Base-by-base conservation (phyloP, 139 green algal species). In the Chlorella vulgaris region DNA sequence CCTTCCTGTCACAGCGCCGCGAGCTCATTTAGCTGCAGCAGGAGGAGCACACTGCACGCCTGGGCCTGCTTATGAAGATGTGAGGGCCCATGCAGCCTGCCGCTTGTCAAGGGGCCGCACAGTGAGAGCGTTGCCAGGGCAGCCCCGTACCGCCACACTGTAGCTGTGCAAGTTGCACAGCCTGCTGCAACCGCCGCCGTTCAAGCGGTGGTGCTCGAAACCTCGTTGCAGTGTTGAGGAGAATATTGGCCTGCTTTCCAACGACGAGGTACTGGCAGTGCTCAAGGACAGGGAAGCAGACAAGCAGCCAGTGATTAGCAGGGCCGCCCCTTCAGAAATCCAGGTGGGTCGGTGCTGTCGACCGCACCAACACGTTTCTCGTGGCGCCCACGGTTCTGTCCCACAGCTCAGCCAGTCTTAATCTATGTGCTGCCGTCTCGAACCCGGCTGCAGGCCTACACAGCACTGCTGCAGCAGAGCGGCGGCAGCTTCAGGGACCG, bases 211-310 rank as follows among this genome's bases (percentile, higher is more conserved):
- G 13, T 58, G 47, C 47, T 10, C 47, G 10, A 15, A 24, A 58
- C 47, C 15, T 58, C 47, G n/a, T 58, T n/a, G 68, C 85, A 91
- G 87, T 70, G 8, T 91, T 15, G 78, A 90, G 38, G 66, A 77
- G 35, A 85, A 86, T 18, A 40, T 55, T 35, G 81, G 85, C 10
- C 53, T 86, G 19, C 62, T 89, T 21, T 88, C 81, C 35, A 91
- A 91, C 74, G 62, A 66, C 33, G 88, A 91, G 63, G 88, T 91
- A 35, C 71, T 88, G n/a, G 65, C 83, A 38, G 86, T 91, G 35
- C 78, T 91, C 28, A 74, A 78, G 19, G 86, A 88, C 19, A 36
- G 86, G 50, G 86, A 87, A 22, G 83, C 80, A 13, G 79, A 88
- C 78, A 71, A 76, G 63, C 61, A 85, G 31, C 71, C 71, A 2